Base-by-base conservation (phyloP, 169 alveolate species). In the Plasmodium gonderi region DNA sequence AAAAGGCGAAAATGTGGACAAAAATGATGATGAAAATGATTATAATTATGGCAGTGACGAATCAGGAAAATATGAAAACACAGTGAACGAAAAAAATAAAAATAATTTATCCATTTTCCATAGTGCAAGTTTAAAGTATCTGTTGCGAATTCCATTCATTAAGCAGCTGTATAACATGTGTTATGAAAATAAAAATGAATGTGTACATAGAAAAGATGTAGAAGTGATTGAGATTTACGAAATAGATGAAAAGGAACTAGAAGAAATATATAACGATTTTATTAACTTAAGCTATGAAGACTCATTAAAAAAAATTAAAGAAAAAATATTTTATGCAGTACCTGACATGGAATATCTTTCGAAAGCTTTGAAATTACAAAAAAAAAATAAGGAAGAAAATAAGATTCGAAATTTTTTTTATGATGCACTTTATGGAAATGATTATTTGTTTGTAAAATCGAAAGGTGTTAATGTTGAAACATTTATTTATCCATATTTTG, bases 401-500 rank as follows among this genome's bases (percentile, higher is more conserved):
- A 75, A 51, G 29, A 33, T 36, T 9, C 40, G 49, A 36, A 85
- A 85, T 75, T 51, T 51, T 78, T 85, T 85, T 51, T 85, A 85
- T 65, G 49, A 75, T 51, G 33, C 87, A 12, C 65, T 85, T 76
- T 85, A 85, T 60, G 92, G 92, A 60, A 51, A 64, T 75, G 87
- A 85, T 60, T 85, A 85, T 78, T 40, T 85, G 33, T n/a, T 85
- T 12, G 68, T 74, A 45, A 85, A 85, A 65, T 85, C 92, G 11
- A 85, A 85, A 65, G 92, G 92, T 12, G 85, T 85, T 14, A 40
- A 85, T 85, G 67, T 85, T 8, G 92, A 85, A 68, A 74, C 92
- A 17, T 85, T 85, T 78, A 75, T 85, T 51, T 85, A 85, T 85
- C 92, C 92, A 12, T 85, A 85, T 26, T 85, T 85, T 65, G 92